A percentile compares a stretch with the other conserved stretches of the same genome.
phyloP scores from a whole-genome alignment of 768 basidiomycete genomes.

The Amanita thiersii region DNA sequence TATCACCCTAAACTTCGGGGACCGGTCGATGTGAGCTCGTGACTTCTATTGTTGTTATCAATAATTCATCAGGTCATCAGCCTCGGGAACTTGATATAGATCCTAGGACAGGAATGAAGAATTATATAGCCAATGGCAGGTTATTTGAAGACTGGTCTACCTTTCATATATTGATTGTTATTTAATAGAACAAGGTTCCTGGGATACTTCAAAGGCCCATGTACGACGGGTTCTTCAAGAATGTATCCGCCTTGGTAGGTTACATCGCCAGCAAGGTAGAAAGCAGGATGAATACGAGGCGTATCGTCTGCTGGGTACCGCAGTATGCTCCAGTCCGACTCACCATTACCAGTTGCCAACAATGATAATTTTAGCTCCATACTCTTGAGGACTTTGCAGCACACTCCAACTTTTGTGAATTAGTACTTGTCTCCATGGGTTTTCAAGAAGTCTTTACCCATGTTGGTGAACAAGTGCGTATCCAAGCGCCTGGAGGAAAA shows the following conservation, averaged over 20 bases:
- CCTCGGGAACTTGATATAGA: slow-evolving; percentile 83
- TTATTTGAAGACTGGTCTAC: not conserved
- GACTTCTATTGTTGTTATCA: slow-evolving; percentile 1
- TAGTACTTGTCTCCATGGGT: slow-evolving; percentile 69
- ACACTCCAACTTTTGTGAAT: slow-evolving; percentile 87
- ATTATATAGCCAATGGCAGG: slow-evolving; percentile 80
- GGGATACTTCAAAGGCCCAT: slow-evolving; percentile 83
- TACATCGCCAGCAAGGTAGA: slow-evolving; percentile 44
- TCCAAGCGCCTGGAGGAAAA: slow-evolving; percentile 68
- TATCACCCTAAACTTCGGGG: slow-evolving; percentile 72
- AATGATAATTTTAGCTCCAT: slow-evolving; percentile 40
- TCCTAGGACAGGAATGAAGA: slow-evolving; percentile 86
- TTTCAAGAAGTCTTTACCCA: slow-evolving; percentile 75
- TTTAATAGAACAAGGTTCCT: slow-evolving; percentile 53
- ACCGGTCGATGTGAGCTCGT: slow-evolving; percentile 60
- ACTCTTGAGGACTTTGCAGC: slow-evolving; percentile 85
- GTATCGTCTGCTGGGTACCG: slow-evolving; percentile 71
- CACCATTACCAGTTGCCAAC: not conserved
- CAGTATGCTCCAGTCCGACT: slow-evolving; percentile 29
- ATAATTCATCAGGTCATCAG: slow-evolving; percentile 25
- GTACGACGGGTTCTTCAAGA: slow-evolving; percentile 64
- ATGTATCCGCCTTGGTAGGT: slow-evolving; percentile 75
- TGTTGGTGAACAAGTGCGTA: slow-evolving; percentile 71
- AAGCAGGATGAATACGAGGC: slow-evolving; percentile 73
- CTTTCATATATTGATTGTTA: not conserved